Conservation (phyloP, 805 yeast genomes). For the Cyberlindnera bimundalis region DNA sequence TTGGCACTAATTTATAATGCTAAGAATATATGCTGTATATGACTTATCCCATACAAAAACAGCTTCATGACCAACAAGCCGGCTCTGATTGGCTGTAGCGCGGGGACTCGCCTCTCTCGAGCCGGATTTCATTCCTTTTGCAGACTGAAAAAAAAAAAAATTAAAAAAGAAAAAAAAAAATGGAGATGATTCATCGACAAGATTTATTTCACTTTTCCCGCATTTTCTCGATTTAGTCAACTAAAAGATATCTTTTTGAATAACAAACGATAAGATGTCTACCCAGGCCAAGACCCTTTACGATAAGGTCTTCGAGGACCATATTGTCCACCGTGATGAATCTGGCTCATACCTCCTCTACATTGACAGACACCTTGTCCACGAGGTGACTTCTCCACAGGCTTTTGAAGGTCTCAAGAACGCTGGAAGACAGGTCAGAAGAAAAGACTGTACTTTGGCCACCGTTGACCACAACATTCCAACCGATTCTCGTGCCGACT, state of each 20-base stretch:
- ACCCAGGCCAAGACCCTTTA: conserved; percentile 59
- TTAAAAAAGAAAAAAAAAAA: neutral
- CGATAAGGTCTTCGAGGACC: conserved; percentile 95
- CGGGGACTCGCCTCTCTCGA: neutral
- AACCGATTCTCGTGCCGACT: conserved; percentile 77
- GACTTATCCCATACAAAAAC: no score
- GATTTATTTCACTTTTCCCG: neutral
- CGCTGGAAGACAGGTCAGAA: conserved; percentile 86
- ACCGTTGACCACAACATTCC: conserved; percentile 98
- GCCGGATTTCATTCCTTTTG: neutral
- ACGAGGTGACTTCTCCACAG: conserved; percentile 98
- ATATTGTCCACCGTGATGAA: conserved; percentile 85
- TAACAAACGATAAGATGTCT: neutral
- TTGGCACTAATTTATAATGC: no score
- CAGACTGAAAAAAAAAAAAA: conserved; percentile 1
- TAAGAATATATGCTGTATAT: no score
- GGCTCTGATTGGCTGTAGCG: conserved; percentile 18
- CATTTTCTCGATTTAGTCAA: neutral
- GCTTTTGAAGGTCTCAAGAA: conserved; percentile 93
- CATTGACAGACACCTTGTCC: conserved; percentile 96
- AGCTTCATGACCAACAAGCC: conserved; percentile 14
- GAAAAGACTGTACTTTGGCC: conserved; percentile 89
- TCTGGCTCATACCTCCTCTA: conserved; percentile 83
- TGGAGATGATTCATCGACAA: conserved; percentile 4
- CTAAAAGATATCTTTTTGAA: no score